These are phyloP conservation scores for Tubosaeta sp. DNA, from an alignment of 768 basidiomycete species.

Conservation along the genomic window DNA sequence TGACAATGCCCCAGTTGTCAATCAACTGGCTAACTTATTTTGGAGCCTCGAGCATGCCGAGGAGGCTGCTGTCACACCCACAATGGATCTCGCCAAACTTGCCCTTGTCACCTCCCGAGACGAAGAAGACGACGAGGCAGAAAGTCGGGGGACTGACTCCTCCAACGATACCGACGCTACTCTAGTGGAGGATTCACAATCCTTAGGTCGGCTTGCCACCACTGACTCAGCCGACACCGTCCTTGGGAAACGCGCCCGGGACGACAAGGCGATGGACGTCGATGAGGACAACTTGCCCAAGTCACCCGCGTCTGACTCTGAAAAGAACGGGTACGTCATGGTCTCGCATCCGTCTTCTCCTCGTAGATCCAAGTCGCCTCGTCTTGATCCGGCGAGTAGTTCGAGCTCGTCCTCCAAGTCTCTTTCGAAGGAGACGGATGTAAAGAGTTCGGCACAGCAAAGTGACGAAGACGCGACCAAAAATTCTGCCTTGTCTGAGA, in stretches of 20 bases:
- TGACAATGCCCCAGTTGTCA: conserved; percentile 54
- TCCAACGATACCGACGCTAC: conserved; percentile 89
- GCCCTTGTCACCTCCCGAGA: conserved; percentile 88
- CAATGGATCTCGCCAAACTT: conserved; percentile 83
- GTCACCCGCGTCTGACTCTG: conserved; percentile 29
- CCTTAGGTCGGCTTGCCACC: conserved; percentile 19
- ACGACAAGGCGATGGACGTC: conserved; percentile 49
- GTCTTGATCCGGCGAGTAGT: conserved; percentile 26
- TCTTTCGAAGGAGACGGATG: conserved; percentile 28
- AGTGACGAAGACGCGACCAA: conserved; percentile 31
- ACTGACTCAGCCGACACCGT: conserved; percentile 45
- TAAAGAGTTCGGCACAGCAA: conserved; percentile 22
- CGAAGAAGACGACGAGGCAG: conserved; percentile 79
- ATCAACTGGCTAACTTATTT: conserved; percentile 76
- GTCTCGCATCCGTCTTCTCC: conserved; percentile 36
- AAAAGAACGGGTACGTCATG: conserved; percentile 42
- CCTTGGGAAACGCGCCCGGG: conserved; percentile 66
- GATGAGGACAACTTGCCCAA: conserved; percentile 38
- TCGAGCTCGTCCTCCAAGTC: conserved; percentile 27
- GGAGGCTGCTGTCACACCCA: conserved; percentile 70
- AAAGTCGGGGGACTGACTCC: conserved; percentile 69
- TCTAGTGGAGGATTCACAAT: conserved; percentile 70
- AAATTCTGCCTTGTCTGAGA: conserved; percentile 54
- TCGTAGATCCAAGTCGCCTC: conserved; percentile 34
- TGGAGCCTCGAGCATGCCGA: conserved; percentile 66